Evolutionary conservation across 768 basidiomycete species (phyloP).

Genomic region (Auricularia heimuer): DNA sequence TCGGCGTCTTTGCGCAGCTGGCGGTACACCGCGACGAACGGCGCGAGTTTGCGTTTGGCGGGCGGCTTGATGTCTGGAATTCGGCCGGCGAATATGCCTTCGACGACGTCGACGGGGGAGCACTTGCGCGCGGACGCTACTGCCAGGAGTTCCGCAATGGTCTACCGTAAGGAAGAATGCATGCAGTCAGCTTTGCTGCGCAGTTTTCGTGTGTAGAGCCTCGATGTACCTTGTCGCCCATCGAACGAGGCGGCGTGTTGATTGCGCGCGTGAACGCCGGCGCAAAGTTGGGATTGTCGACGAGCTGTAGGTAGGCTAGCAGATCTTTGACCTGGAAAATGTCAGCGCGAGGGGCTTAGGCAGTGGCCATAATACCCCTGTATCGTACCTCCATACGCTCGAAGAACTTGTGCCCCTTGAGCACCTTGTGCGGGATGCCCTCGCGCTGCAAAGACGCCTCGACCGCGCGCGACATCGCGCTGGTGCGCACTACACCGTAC

Average conservation of each 20-base stretch:
- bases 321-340: constrained; percentile 61
- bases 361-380: too few species aligned
- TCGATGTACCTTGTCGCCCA: constrained; percentile 64
- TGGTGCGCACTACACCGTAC: constrained; percentile 59
- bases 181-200: too few species aligned
- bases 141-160: constrained; percentile 45
- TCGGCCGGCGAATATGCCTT: constrained; percentile 52
- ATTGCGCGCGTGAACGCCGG: constrained; percentile 66
- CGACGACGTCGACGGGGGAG: constrained; percentile 48
- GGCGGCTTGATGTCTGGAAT: constrained; percentile 57
- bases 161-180: constrained; percentile 28
- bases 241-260: constrained; percentile 59
- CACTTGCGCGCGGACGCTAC: constrained; percentile 42
- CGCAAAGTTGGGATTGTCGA: constrained; percentile 58
- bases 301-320: constrained; percentile 70
- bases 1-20: constrained; percentile 42
- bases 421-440: constrained; percentile 65
- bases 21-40: constrained; percentile 50
- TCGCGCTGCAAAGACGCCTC: constrained; percentile 69
- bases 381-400: constrained; percentile 60
- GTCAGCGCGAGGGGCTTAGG: not conserved
- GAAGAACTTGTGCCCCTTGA: constrained; percentile 81
- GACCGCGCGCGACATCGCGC: constrained; percentile 64
- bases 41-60: constrained; percentile 49
- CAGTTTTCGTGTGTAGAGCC: too few species aligned